A percentile compares a stretch with the other conserved stretches of the same genome.
Conservation (phyloP, 495 filamentous ascomycete species). For the Aspergillus heteromorphus region DNA sequence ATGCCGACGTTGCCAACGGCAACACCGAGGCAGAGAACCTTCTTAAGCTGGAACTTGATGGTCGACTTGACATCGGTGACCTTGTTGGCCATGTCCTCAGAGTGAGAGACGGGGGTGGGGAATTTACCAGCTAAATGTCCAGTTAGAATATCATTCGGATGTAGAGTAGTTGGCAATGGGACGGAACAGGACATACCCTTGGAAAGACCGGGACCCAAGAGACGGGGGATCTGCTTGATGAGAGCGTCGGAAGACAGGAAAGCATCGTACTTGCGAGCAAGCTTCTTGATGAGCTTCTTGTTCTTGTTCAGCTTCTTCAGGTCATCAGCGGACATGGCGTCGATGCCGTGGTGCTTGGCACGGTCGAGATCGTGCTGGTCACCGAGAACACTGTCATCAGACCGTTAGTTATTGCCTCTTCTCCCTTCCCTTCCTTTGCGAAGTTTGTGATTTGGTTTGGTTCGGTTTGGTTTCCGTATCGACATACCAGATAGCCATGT, state of each 20-base stretch:
- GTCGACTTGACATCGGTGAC: slow-evolving; percentile 99
- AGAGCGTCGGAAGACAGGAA: slow-evolving; percentile 93
- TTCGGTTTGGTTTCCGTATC: not conserved
- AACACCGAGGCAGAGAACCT: slow-evolving; percentile 99
- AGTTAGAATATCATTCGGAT: slow-evolving; percentile 8
- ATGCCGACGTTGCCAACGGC: slow-evolving; percentile 97
- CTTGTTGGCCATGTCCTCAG: slow-evolving; percentile 86
- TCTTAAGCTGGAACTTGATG: slow-evolving; percentile 99
- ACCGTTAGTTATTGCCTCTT: slow-evolving; percentile 10
- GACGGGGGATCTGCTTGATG: slow-evolving; percentile 99
- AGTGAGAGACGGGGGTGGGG: slow-evolving; percentile 94
- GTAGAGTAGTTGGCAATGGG: not conserved
- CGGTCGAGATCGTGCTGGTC: slow-evolving; percentile 99
- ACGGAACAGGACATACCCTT: slow-evolving; percentile 62
- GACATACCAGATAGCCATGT: slow-evolving; percentile 85
- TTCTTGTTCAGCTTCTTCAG: slow-evolving; percentile 99
- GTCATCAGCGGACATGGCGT: slow-evolving; percentile 96
- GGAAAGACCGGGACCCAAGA: slow-evolving; percentile 95
- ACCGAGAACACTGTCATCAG: slow-evolving; percentile 69
- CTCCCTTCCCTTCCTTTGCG: not conserved
- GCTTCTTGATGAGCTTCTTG: slow-evolving; percentile 99
- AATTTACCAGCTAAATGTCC: slow-evolving; percentile 82
- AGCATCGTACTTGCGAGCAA: slow-evolving; percentile 99
- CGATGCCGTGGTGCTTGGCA: slow-evolving; percentile 94
- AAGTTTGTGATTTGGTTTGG: not conserved